These are phyloP conservation scores for Kluyveromyces siamensis DNA, from an alignment of 805 yeast genomes.

Conservation along the genomic window DNA sequence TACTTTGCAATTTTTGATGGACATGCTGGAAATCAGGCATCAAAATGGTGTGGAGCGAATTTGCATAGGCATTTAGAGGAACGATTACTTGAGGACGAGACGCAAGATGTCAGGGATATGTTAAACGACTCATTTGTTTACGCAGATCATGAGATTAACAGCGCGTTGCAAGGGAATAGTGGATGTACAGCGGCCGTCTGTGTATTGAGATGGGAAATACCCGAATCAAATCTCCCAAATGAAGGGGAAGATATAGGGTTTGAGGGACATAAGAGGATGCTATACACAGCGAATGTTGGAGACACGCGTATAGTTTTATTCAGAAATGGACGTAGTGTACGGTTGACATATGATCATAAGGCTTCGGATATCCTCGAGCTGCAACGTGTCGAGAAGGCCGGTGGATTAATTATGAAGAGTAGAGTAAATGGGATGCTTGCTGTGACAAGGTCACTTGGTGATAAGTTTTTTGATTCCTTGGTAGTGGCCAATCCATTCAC, in stretches of 20 bases:
- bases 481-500: constrained; percentile 91
- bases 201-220: constrained; percentile 72
- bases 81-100: constrained; percentile 40
- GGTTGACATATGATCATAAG: constrained; percentile 89
- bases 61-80: constrained; percentile 62
- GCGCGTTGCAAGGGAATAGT: constrained; percentile 58
- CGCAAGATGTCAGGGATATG: constrained; percentile 51
- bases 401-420: constrained; percentile 83
- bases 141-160: constrained; percentile 62
- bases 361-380: constrained; percentile 76
- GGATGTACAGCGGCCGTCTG: constrained; percentile 98
- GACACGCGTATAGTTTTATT: constrained; percentile 79
- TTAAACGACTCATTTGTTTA: constrained; percentile 61
- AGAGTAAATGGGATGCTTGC: constrained; percentile 95
- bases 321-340: constrained; percentile 62
- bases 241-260: constrained; percentile 18
- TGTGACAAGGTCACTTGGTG: constrained; percentile 89
- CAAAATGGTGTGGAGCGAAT: constrained; percentile 90
- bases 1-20: constrained; percentile 95
- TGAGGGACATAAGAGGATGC: constrained; percentile 52
- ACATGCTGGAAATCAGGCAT: constrained; percentile 89
- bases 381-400: constrained; percentile 62
- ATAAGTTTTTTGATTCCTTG: constrained; percentile 79
- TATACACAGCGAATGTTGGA: constrained; percentile 93
- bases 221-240: constrained; percentile 15